A percentile compares a stretch with the other conserved stretches of the same genome.
Evolutionary conservation across 768 basidiomycete genomes (phyloP).

Genomic region (Agaricus blazei): DNA sequence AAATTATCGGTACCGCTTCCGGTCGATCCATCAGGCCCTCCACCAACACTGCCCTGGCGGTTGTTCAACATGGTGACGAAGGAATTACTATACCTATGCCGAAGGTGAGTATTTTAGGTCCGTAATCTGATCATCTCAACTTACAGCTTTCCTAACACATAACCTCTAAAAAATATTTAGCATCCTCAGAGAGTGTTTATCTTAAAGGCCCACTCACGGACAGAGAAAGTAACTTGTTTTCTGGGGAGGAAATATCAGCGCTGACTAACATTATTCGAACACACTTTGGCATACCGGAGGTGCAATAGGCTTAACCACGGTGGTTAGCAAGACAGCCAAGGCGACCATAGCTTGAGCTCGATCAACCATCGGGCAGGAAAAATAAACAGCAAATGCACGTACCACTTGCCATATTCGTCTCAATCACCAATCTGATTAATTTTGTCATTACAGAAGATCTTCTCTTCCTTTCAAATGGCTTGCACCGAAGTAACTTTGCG

Average conservation of each 20-base stretch:
- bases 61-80: conserved; percentile 11
- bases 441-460: not conserved
- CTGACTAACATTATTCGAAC: not conserved
- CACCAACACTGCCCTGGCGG: not conserved
- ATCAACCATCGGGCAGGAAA: not conserved
- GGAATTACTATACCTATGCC: conserved; percentile 7
- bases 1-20: not conserved
- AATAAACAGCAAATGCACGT: not conserved
- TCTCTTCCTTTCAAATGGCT: not conserved
- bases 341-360: conserved; percentile 3
- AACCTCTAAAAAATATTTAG: not conserved
- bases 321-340: conserved; percentile 1
- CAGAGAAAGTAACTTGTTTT: conserved; percentile 9
- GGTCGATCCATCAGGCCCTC: not conserved
- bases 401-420: conserved; percentile 9
- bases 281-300: not conserved
- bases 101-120: not conserved
- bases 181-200: not conserved
- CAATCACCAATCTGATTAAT: conserved; percentile 4
- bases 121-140: not conserved
- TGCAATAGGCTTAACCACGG: conserved; percentile 2
- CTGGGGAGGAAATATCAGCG: not conserved
- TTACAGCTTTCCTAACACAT: conserved; percentile 9
- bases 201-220: not conserved
- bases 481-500: not conserved